Conservation (phyloP, 2,329 filamentous ascomycete genomes). For the Scedosporium dehoogii region DNA sequence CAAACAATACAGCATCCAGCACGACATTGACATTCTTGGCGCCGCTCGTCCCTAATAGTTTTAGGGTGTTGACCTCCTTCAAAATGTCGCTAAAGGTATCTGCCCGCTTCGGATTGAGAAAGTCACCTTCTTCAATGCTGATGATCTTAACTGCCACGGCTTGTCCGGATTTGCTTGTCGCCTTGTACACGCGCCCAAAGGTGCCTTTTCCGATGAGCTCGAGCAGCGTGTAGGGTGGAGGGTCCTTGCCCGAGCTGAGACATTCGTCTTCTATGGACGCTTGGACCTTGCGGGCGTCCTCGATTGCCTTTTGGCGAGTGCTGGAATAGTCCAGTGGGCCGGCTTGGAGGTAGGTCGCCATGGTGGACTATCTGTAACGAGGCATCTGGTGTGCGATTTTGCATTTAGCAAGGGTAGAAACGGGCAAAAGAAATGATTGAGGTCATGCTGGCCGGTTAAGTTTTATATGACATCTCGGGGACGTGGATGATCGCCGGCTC, state of each 20-base stretch:
- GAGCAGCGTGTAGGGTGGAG: constrained; percentile 47
- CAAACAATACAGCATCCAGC: constrained; percentile 67
- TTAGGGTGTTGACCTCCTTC: constrained; percentile 59
- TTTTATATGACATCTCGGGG: too few relatives aligned
- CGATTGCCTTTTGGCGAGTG: constrained; percentile 2
- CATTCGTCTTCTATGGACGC: background rate
- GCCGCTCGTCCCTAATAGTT: constrained; percentile 62
- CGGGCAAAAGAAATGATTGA: too few relatives aligned
- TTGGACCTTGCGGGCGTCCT: constrained; percentile 1
- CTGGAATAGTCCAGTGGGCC: background rate
- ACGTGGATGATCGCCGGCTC: too few relatives aligned
- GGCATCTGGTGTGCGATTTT: too few relatives aligned
- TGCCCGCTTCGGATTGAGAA: constrained; percentile 51
- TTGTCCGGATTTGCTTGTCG: constrained; percentile 31
- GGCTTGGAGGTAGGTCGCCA: background rate
- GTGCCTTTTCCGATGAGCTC: constrained; percentile 68
- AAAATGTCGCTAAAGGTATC: constrained; percentile 61
- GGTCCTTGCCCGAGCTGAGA: background rate
- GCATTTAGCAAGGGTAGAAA: too few relatives aligned
- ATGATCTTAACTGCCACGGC: constrained; percentile 75
- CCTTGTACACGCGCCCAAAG: constrained; percentile 67
- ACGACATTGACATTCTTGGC: constrained; percentile 75
- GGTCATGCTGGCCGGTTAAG: too few relatives aligned
- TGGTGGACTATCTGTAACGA: background rate
- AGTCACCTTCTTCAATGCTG: constrained; percentile 71